Conservation (phyloP, 1,284 basidiomycete genomes). For the Baeospora myosura region DNA sequence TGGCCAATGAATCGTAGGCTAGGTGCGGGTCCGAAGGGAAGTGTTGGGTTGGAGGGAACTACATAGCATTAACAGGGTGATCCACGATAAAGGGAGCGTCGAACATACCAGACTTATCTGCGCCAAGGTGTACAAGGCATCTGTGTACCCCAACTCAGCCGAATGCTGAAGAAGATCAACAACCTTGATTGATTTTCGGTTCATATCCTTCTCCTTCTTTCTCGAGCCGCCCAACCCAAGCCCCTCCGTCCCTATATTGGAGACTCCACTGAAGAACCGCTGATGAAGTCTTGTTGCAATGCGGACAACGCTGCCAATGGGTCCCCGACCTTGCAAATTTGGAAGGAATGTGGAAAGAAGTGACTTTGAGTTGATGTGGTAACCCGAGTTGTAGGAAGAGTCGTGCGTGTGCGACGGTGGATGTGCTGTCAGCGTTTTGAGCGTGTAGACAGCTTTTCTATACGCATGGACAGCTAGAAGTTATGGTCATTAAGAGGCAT, state of each 20-base stretch:
- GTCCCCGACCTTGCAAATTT: slow-evolving; percentile 56
- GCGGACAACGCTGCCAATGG: slow-evolving; percentile 57
- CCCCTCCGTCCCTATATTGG: slow-evolving; percentile 34
- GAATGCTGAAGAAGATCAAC: slow-evolving; percentile 73
- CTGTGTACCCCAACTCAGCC: slow-evolving; percentile 67
- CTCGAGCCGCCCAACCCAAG: slow-evolving; percentile 32
- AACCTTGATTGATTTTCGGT: slow-evolving; percentile 65
- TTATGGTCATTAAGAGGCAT: slow-evolving; percentile 1
- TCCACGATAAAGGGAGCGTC: slow-evolving; percentile 7
- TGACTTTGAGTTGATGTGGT: slow-evolving; percentile 37
- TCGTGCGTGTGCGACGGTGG: slow-evolving; percentile 49
- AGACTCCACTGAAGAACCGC: slow-evolving; percentile 37
- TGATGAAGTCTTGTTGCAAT: slow-evolving; percentile 57
- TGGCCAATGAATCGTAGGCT: slow-evolving; percentile 52
- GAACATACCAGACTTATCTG: slow-evolving; percentile 63
- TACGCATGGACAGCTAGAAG: slow-evolving; percentile 58
- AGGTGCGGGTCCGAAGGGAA: slow-evolving; percentile 53
- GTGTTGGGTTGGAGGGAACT: slow-evolving; percentile 67
- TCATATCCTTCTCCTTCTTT: slow-evolving; percentile 55
- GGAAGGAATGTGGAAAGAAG: slow-evolving; percentile 58
- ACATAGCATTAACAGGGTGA: slow-evolving; percentile 2
- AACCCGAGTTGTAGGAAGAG: slow-evolving; percentile 32
- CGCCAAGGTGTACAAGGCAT: slow-evolving; percentile 69
- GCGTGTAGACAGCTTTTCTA: slow-evolving; percentile 59
- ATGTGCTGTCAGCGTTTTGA: slow-evolving; percentile 52